Percentiles rank a stretch among this genome's conserved stretches.
Conservation (phyloP, 2,329 filamentous ascomycete species). For the Colletotrichum neosansevieriae region DNA sequence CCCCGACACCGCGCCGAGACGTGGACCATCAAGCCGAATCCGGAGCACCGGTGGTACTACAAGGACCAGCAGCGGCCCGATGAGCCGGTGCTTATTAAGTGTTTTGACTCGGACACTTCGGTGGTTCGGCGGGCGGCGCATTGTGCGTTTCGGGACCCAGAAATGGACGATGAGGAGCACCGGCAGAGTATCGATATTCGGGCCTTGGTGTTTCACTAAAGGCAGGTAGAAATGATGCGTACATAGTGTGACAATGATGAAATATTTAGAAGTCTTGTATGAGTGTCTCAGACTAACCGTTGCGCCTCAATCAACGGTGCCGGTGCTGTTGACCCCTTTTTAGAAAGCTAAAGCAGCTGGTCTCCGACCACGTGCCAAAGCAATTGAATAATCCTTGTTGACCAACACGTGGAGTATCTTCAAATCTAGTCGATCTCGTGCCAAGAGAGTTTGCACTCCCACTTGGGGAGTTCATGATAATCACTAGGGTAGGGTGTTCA, state of each 20-base stretch:
- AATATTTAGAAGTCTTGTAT: not conserved
- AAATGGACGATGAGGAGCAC: slow-evolving; percentile 75
- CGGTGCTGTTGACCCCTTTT: no score
- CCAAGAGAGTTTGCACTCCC: not conserved
- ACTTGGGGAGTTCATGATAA: not conserved
- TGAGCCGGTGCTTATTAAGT: slow-evolving; percentile 72
- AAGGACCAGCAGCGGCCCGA: slow-evolving; percentile 62
- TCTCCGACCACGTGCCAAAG: not conserved
- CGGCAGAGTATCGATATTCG: slow-evolving; percentile 93
- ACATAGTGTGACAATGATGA: not conserved
- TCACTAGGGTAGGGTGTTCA: not conserved
- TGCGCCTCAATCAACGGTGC: not conserved
- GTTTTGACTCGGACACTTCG: slow-evolving; percentile 66
- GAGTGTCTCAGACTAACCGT: not conserved
- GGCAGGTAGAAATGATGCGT: not conserved
- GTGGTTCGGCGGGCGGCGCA: slow-evolving; percentile 75
- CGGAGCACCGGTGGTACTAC: slow-evolving; percentile 64
- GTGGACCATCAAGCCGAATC: slow-evolving; percentile 52
- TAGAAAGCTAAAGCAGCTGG: not conserved
- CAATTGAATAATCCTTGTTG: not conserved
- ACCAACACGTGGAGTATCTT: slow-evolving; percentile 7
- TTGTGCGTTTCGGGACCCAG: slow-evolving; percentile 81
- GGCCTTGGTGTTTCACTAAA: slow-evolving; percentile 77
- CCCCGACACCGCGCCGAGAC: slow-evolving; percentile 50
- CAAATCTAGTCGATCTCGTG: not conserved